Percentiles rank a stretch among this genome's conserved stretches.
Conservation (phyloP, 1,284 basidiomycete species). For the Vanrija sp. region DNA sequence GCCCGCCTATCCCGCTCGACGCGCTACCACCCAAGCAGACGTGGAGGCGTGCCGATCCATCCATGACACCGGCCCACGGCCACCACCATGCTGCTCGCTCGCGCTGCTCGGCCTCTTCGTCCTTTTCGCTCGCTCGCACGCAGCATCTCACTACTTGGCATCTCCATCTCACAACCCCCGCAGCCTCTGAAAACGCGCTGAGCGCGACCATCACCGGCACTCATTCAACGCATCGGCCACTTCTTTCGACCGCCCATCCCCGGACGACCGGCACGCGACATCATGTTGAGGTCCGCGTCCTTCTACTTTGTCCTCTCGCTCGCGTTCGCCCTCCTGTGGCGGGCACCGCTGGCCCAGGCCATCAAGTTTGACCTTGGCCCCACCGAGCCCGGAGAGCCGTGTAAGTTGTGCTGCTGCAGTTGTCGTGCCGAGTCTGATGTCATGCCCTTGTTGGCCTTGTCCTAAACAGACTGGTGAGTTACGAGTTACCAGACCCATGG, state of each 20-base stretch:
- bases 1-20: no score
- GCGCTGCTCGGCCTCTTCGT: no score
- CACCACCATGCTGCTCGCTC: no score
- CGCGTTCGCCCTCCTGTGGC: conserved; percentile 8
- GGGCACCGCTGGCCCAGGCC: conserved; percentile 47
- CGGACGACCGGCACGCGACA: not conserved
- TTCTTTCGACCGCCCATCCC: not conserved
- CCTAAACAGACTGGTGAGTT: conserved; percentile 39
- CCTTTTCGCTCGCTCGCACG: not conserved
- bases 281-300: conserved; percentile 1
- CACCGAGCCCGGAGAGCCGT: conserved; percentile 63
- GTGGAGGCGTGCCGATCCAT: no score
- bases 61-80: no score
- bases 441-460: not conserved
- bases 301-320: conserved; percentile 19
- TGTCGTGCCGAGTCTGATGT: not conserved
- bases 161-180: not conserved
- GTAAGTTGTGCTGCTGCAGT: conserved; percentile 22
- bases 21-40: no score
- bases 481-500: not conserved
- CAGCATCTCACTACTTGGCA: no score
- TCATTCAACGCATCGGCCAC: not conserved
- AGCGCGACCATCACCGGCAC: not conserved
- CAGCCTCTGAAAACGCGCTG: not conserved
- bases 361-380: conserved; percentile 80